phyloP scores from a whole-genome alignment of 768 basidiomycete species.

The Amanita polypyramis region DNA sequence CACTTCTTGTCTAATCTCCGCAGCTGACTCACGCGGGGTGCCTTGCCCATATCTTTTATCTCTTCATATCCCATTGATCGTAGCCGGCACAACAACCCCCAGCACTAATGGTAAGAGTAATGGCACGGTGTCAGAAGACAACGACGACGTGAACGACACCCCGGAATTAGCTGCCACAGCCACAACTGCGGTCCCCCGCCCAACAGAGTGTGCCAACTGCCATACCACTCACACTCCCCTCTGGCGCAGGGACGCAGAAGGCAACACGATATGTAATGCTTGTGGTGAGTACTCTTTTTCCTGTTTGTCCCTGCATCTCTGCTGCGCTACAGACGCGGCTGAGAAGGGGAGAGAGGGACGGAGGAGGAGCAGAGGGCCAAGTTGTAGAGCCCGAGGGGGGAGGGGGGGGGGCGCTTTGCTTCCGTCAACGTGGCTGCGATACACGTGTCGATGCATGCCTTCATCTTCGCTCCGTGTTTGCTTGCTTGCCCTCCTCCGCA shows the following conservation, averaged over 20 bases:
- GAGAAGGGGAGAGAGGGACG: too few relatives aligned
- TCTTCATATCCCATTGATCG: background rate
- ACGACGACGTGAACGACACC: conserved; percentile 12
- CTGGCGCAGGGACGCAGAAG: conserved; percentile 75
- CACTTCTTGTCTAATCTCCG: conserved; percentile 6
- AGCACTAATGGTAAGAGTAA: conserved; percentile 12
- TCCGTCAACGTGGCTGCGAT: background rate
- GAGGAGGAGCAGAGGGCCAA: too few relatives aligned
- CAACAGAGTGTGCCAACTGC: conserved; percentile 59
- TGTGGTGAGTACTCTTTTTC: conserved; percentile 58
- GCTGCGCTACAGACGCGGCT: background rate
- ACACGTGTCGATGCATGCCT: conserved; percentile 2
- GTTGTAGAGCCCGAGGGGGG: background rate
- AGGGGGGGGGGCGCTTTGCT: too few relatives aligned
- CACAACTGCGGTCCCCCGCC: conserved; percentile 23
- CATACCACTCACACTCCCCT: conserved; percentile 71
- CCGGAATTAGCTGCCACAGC: conserved; percentile 9
- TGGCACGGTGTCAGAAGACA: conserved; percentile 16
- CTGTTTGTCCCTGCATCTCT: conserved; percentile 14
- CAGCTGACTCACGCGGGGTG: background rate
- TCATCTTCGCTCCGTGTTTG: background rate
- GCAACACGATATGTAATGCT: conserved; percentile 81
- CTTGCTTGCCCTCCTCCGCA: background rate
- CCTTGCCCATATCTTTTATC: conserved; percentile 4
- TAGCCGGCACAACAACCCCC: background rate